These are phyloP conservation scores for Mycena latifolia DNA, from an alignment of 768 basidiomycete species.

Conservation along the genomic window DNA sequence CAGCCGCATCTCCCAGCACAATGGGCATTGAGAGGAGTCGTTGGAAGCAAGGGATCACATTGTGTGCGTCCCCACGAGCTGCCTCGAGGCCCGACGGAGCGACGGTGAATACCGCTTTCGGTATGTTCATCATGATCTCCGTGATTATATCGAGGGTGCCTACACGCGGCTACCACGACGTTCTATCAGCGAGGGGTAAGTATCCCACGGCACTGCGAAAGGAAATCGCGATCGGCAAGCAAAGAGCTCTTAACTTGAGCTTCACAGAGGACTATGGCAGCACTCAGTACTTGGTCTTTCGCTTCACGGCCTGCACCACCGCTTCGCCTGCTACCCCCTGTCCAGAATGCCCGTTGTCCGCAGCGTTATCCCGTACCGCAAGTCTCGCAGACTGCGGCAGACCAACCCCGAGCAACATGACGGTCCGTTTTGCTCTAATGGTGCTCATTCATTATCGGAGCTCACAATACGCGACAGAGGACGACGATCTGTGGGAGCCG, in stretches of 20 bases:
- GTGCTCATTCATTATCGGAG: background rate
- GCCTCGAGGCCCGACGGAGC: slow-evolving; percentile 6
- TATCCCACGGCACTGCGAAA: slow-evolving; percentile 20
- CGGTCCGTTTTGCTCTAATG: background rate
- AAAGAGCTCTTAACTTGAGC: slow-evolving; percentile 25
- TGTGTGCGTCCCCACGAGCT: background rate
- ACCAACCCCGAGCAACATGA: slow-evolving; percentile 3
- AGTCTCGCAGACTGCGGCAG: slow-evolving; percentile 21
- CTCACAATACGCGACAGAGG: background rate
- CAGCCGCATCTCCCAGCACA: background rate
- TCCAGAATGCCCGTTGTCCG: slow-evolving; percentile 23
- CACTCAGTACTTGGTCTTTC: background rate
- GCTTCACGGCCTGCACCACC: background rate
- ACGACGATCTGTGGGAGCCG: slow-evolving; percentile 25
- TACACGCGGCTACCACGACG: slow-evolving; percentile 4
- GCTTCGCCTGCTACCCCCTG: background rate
- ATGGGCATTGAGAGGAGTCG: background rate
- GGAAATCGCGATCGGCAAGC: background rate
- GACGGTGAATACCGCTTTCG: slow-evolving; percentile 11
- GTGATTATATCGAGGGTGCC: background rate
- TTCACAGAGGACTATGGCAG: slow-evolving; percentile 1
- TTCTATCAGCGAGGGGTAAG: slow-evolving; percentile 21
- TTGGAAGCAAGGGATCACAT: slow-evolving; percentile 9
- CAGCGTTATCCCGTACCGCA: slow-evolving; percentile 14
- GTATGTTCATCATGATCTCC: slow-evolving; percentile 11